Base-by-base conservation (phyloP, 208 protist genomes). In the Novymonas esmeraldas region DNA sequence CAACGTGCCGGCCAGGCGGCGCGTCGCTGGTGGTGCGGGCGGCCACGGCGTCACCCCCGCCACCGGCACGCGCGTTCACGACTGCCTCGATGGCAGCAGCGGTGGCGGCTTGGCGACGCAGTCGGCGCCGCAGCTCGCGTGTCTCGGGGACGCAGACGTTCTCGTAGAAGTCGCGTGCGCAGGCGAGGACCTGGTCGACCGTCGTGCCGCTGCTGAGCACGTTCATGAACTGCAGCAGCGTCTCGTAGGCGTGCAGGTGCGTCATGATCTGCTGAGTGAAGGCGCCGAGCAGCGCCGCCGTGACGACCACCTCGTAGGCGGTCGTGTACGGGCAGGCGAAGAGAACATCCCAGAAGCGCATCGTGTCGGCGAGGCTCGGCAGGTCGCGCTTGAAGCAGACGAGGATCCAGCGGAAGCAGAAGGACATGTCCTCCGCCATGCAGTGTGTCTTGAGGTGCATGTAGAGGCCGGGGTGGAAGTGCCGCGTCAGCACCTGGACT, bases 361-460 rank as follows among this genome's bases (percentile, higher is more conserved):
- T 84, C 34, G 75, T 69, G 44, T 93, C 85, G 14, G 72, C 63
- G 22, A 90, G 36, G n/a, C 69, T 48, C 31, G 44, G 16, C 31
- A 95, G 89, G 68, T 96, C 92, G 29, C 92, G 74, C 70, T 97
- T 96, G 76, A 94, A 97, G 28, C 73, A 56, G 50, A 95, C 83
- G 18, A 97, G 68, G 6, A 96, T 34, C 88, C 92, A 97, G 34
- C 92, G 83, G 68, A 97, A 94, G 67, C 89, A 96, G 55, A 97
- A 95, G 20, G 65, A 82, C 74, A 96, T 92, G 49, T 95, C 90
- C 29, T 85, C 66, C 41, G 76, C 76, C 67, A 69, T 66, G 66
- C 73, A 79, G 20, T 79, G 48, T 14, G 63, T 29, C 36, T 29
- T 65, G 29, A 97, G 73, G 45, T 94, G 81, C 2, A 22, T 49